Evolutionary conservation across 2,329 filamentous ascomycete species (phyloP), one percentile per base, ranked within the genome.

Genomic region (Sporothrix inflata): DNA sequence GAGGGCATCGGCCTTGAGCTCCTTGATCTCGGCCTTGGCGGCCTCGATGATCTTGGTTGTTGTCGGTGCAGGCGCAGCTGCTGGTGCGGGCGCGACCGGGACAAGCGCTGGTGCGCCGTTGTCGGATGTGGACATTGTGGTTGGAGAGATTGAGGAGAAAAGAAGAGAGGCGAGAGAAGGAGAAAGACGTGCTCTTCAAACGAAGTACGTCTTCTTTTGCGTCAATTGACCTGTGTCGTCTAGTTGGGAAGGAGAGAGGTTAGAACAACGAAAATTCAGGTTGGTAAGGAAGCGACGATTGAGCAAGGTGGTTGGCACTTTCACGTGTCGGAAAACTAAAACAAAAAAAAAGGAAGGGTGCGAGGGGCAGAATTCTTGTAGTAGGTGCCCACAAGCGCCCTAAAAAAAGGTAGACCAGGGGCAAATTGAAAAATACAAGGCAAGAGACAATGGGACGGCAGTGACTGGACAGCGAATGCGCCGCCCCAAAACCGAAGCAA

Each of bases 1-100:
- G 38, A 51, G 24, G 40, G 57, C 63, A 71, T 85, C 83, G 63
- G 79, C 79, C 76, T 85, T 82, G 73, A 85, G 78, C 77, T 85
- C 79, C 76, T 84, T 82, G 72, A 85, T 77, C 77, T 85, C 83
- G 21, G 82, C 80, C 76, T 82, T 73, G 79, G 49, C 69, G 38
- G 80, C 76, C 85, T 82, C 71, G 84, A 81, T 45, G 85, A 67
- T 67, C 45, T 67, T 67, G 24, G 16, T 4, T 12, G 65, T n/a
- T 21, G 65, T 67, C 27, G 79, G 77, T 82, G 83, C 34, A 85
- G 84, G 34, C 84, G 75, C 74, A 80, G 79, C 49, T 81, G 74
- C 73, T 80, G 79, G 70, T 76, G 79, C 75, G 40, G 79, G 76
- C 63, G 78, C 77, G 67, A 76, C 74, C 69, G 74, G 74, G 71